Evolutionary conservation across 768 basidiomycete species (phyloP), one percentile per base, ranked within the genome.

Genomic region (Tylopilus rubrobrunneus): DNA sequence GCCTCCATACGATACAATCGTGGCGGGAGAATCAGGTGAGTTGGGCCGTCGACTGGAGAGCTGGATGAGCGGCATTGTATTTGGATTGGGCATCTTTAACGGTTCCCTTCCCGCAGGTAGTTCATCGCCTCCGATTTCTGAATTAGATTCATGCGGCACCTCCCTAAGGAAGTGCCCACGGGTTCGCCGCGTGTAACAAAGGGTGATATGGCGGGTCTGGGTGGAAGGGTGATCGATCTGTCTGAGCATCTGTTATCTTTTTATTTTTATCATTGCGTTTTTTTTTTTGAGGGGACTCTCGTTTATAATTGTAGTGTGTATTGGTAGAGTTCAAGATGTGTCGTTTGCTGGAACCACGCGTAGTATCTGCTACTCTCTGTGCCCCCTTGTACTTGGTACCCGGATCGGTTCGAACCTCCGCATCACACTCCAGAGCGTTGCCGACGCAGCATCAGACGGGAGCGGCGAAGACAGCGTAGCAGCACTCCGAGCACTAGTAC

Each of bases 361-460:
- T 25, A 3, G 2, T 2, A 25, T 5, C 2, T 25, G 25, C 5
- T 25, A 25, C 25, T 25, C 25, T 25, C 5, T 25, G 25, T 25
- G 25, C 25, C 25, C n/a, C n/a, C n/a, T n/a, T n/a, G n/a, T n/a
- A n/a, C n/a, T n/a, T n/a, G n/a, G n/a, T n/a, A 71, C 73, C 23
- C 89, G 89, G 71, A 92, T 96, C 63, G 80, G 80, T 37, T 76
- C 83, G 33, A 92, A 93, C 66, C 75, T 95, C 45, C 74, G 73
- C 3, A 61, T 81, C 4, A 78, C 78, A 29, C 71, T 94, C 42
- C 62, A 63, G 45, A 45, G 55, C 1, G 29, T 45, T 21, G 42
- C 51, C 11, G 34, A 33, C 2, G 15, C 40, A 17, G 19, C 6
- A 33, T 37, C 48, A n/a, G 49, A 33, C 21, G 41, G 79, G 31